Conservation (phyloP, 2,329 filamentous ascomycete genomes). For the Botrytis deweyae region DNA sequence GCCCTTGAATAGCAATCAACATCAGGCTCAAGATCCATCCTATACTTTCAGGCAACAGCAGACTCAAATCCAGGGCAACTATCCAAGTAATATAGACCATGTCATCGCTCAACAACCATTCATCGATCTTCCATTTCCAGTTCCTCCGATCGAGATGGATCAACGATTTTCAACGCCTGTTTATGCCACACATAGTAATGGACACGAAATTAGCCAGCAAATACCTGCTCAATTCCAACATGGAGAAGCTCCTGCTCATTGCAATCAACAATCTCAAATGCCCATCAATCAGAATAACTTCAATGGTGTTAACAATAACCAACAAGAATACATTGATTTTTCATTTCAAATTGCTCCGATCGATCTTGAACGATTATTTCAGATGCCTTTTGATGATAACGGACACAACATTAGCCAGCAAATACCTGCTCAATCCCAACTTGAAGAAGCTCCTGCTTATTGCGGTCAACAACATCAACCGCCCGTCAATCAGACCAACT, state of each 20-base stretch:
- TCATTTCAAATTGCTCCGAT: too few species aligned
- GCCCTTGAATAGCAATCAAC: neutral
- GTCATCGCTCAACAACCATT: neutral
- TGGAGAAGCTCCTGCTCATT: neutral
- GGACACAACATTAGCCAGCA: neutral
- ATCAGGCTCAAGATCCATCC: neutral
- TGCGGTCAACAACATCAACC: neutral
- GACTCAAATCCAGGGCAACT: neutral
- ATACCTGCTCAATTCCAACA: neutral
- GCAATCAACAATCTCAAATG: neutral
- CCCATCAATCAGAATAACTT: neutral
- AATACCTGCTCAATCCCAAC: too few species aligned
- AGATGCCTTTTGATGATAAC: too few species aligned
- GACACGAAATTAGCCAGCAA: neutral
- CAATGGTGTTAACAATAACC: neutral
- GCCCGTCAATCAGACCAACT: too few species aligned
- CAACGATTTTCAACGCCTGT: neutral
- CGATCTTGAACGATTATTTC: too few species aligned
- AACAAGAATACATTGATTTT: too few species aligned
- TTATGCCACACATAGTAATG: neutral
- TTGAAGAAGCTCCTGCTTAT: neutral
- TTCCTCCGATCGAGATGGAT: neutral
- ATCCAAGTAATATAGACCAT: neutral
- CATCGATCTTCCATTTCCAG: neutral
- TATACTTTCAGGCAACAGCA: neutral